Evolutionary conservation across 1,139 yeast species (phyloP).

Genomic region (Lodderomyces elongisporus): DNA sequence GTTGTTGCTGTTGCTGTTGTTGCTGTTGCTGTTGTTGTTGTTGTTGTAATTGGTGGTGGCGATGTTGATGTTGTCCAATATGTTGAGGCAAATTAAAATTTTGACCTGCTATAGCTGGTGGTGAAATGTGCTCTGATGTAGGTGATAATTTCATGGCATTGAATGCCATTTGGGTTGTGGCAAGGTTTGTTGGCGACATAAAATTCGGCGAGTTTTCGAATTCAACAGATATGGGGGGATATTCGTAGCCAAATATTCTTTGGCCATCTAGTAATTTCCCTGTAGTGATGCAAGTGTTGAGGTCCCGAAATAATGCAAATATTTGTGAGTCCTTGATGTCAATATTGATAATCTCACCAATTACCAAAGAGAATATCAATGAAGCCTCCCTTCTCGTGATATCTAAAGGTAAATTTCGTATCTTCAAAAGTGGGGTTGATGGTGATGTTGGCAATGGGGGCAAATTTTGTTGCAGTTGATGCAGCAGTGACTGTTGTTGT

Average conservation of each 20-base stretch:
- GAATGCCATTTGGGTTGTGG: slow-evolving; percentile 20
- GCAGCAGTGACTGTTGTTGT: slow-evolving; percentile 5
- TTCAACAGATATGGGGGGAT: slow-evolving; percentile 51
- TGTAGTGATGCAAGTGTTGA: slow-evolving; percentile 64
- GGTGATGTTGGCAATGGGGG: slow-evolving; percentile 6
- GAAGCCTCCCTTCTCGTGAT: slow-evolving; percentile 71
- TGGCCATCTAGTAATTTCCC: slow-evolving; percentile 65
- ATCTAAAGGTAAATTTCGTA: slow-evolving; percentile 55
- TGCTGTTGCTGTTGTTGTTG: slow-evolving; percentile 13
- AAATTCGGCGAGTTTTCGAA: slow-evolving; percentile 10
- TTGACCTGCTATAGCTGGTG: slow-evolving; percentile 8
- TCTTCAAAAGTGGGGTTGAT: slow-evolving; percentile 9
- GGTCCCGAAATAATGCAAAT: slow-evolving; percentile 60
- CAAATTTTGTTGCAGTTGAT: slow-evolving; percentile 6
- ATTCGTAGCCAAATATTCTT: slow-evolving; percentile 58
- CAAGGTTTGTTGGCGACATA: slow-evolving; percentile 13
- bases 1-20: slow-evolving; percentile 6
- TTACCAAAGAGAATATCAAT: slow-evolving; percentile 73
- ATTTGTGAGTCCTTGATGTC: slow-evolving; percentile 51
- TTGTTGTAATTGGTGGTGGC: slow-evolving; percentile 11
- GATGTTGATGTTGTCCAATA: slow-evolving; percentile 12
- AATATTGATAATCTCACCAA: slow-evolving; percentile 57
- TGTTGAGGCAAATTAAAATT: slow-evolving; percentile 4
- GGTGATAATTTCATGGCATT: slow-evolving; percentile 15
- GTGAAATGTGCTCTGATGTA: slow-evolving; percentile 15